Conservation (phyloP, 148 eudicot genomes). For the Pouteria glomerata region DNA sequence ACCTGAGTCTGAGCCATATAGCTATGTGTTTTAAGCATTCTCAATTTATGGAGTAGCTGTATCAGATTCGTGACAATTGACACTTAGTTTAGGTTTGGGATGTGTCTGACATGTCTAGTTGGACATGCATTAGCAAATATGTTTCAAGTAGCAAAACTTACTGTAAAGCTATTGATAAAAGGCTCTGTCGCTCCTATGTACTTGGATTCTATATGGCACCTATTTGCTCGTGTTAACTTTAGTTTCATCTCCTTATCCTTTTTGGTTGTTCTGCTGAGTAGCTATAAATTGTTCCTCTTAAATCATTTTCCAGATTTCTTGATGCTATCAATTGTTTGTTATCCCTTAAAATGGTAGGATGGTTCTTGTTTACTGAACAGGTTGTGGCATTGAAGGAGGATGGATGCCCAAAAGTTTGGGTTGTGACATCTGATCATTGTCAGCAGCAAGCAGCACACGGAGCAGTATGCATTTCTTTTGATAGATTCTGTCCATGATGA, state of each 20-base stretch:
- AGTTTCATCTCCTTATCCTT: not conserved
- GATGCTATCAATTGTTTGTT: not conserved
- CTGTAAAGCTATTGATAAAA: too few species aligned
- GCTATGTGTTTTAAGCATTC: too few species aligned
- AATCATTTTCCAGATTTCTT: not conserved
- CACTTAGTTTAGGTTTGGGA: too few species aligned
- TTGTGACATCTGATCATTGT: slow-evolving; percentile 85
- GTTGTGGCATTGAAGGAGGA: slow-evolving; percentile 86
- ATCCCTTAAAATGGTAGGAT: not conserved
- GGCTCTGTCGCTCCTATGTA: too few species aligned
- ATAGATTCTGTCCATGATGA: not conserved
- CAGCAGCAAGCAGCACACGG: slow-evolving; percentile 89
- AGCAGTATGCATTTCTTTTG: slow-evolving; percentile 52
- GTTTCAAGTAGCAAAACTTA: too few species aligned
- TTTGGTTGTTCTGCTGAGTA: not conserved
- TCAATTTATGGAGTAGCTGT: too few species aligned
- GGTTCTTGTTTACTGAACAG: slow-evolving; percentile 28
- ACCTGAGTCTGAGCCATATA: too few species aligned
- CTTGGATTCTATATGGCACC: not conserved
- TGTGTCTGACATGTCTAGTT: too few species aligned
- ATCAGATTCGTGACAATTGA: too few species aligned
- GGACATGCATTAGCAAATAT: too few species aligned
- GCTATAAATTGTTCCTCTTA: not conserved
- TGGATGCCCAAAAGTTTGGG: slow-evolving; percentile 98
- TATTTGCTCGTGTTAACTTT: not conserved